Percentiles rank a stretch among this genome's conserved stretches.
These are phyloP conservation scores for Mimosa bimucronata DNA, from an alignment of 306 rosid species.

Conservation along the genomic window DNA sequence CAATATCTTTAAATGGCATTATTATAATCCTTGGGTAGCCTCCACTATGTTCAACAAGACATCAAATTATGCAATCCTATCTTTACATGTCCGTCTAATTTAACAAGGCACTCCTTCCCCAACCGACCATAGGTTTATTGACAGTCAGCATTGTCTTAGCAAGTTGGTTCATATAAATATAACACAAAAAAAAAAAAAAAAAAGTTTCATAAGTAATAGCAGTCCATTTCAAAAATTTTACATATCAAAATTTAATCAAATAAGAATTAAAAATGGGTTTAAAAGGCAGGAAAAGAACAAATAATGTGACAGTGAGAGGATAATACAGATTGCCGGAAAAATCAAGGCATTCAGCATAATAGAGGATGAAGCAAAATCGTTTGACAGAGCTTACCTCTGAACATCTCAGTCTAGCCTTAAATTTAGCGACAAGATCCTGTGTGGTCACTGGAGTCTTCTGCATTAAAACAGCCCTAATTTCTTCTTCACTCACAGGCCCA, in stretches of 20 bases:
- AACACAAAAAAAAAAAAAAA: neutral
- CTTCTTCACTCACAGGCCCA: constrained; percentile 89
- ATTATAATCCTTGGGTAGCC: neutral
- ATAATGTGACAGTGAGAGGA: neutral
- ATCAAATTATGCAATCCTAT: constrained; percentile 1
- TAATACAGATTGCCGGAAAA: constrained; percentile 9
- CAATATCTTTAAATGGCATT: neutral
- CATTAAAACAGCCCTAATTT: constrained; percentile 81
- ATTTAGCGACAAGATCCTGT: constrained; percentile 89
- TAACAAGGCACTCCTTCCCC: constrained; percentile 6
- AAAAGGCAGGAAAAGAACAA: constrained; percentile 19
- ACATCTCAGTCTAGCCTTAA: constrained; percentile 75
- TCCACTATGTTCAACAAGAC: constrained; percentile 9
- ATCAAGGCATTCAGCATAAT: constrained; percentile 19
- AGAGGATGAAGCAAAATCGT: constrained; percentile 27
- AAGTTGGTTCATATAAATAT: neutral
- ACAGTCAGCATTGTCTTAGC: neutral
- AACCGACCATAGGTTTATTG: neutral
- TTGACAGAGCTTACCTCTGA: constrained; percentile 57
- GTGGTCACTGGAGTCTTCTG: constrained; percentile 88
- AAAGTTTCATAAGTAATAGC: neutral
- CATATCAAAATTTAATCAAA: constrained; percentile 20
- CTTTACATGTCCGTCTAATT: constrained; percentile 2
- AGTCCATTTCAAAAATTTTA: constrained; percentile 12
- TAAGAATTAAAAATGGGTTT: constrained; percentile 16